Evolutionary conservation across 2,329 filamentous ascomycete genomes (phyloP).

Genomic region (Penicillium brevicompactum): DNA sequence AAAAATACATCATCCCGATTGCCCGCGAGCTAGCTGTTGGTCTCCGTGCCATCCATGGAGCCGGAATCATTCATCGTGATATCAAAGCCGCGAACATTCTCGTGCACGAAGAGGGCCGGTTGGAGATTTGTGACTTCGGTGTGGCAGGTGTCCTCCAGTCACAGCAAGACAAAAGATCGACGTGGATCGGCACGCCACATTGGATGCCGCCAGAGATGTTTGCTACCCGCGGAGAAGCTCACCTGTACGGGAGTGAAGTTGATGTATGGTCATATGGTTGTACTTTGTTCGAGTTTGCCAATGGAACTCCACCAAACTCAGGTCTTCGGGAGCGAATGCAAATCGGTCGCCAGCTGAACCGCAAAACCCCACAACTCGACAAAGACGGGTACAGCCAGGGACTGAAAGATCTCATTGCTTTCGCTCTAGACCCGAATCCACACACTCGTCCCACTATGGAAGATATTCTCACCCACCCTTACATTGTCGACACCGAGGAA

Average conservation of each 20-base stretch:
- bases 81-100: conserved; percentile 67
- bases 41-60: conserved; percentile 64
- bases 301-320: conserved; percentile 52
- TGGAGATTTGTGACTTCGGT: conserved; percentile 68
- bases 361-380: conserved; percentile 46
- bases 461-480: conserved; percentile 49
- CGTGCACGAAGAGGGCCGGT: conserved; percentile 63
- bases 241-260: conserved; percentile 53
- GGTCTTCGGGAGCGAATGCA: conserved; percentile 50
- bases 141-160: conserved; percentile 65
- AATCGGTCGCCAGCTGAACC: conserved; percentile 48
- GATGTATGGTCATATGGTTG: conserved; percentile 56
- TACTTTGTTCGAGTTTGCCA: conserved; percentile 53
- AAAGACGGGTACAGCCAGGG: conserved; percentile 46
- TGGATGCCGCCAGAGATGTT: conserved; percentile 68
- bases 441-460: conserved; percentile 49
- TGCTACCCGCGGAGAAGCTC: conserved; percentile 38
- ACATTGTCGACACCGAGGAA: conserved; percentile 45
- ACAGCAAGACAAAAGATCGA: conserved; percentile 62
- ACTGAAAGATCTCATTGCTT: conserved; percentile 49
- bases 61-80: conserved; percentile 67
- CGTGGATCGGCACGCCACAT: conserved; percentile 66
- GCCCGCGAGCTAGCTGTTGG: conserved; percentile 65
- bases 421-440: conserved; percentile 47
- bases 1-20: conserved; percentile 65